Evolutionary conservation across 1,139 yeast genomes (phyloP).

Genomic region (Lodderomyces pseudojiufengensis): DNA sequence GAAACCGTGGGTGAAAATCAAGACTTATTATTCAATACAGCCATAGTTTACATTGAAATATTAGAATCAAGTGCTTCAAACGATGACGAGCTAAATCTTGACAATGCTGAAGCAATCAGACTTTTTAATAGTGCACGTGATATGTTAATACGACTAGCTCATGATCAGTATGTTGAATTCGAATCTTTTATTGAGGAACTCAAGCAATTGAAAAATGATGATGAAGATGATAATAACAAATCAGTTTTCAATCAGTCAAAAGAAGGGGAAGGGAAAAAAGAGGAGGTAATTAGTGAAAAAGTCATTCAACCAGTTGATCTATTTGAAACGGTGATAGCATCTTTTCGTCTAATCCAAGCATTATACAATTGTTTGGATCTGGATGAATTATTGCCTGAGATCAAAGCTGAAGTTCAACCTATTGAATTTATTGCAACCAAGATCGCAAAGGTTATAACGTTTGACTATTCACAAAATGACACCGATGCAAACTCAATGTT

Average conservation of each 20-base stretch:
- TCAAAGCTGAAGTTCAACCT: neutral
- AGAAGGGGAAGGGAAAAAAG: constrained; percentile 18
- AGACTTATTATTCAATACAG: constrained; percentile 46
- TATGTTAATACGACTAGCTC: constrained; percentile 18
- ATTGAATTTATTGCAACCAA: neutral
- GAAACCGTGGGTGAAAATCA: constrained; percentile 16
- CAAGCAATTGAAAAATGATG: constrained; percentile 12
- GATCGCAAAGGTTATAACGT: too few relatives aligned
- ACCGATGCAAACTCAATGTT: constrained; percentile 21
- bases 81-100: constrained; percentile 18
- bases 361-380: constrained; percentile 22
- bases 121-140: constrained; percentile 18
- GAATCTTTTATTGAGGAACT: constrained; percentile 28
- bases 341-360: constrained; percentile 30
- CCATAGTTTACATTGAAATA: constrained; percentile 45
- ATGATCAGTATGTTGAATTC: constrained; percentile 24
- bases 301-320: constrained; percentile 38
- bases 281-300: constrained; percentile 25
- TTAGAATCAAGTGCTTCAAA: constrained; percentile 27
- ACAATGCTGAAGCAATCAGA: constrained; percentile 16
- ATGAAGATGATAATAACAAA: neutral
- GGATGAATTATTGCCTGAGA: neutral
- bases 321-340: constrained; percentile 32
- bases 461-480: too few relatives aligned
- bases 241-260: neutral